Evolutionary conservation across 345 rosid genomes (phyloP).

Genomic region (Aquilaria malaccensis): DNA sequence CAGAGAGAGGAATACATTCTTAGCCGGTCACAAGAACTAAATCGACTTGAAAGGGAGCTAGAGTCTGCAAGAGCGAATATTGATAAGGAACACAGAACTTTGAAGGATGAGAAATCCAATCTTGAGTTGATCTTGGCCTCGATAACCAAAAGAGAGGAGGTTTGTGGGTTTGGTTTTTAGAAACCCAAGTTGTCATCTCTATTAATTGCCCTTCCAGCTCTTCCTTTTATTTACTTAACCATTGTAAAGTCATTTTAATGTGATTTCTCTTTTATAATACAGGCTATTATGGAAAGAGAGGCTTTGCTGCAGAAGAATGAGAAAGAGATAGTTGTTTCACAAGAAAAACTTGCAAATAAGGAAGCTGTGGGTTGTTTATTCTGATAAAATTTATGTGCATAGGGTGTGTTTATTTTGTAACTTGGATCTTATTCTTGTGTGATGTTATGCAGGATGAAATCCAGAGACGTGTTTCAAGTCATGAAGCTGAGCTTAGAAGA

Average conservation of each 20-base stretch:
- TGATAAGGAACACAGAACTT: conserved; percentile 47
- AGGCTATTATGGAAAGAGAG: conserved; percentile 60
- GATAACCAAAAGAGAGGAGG: conserved; percentile 71
- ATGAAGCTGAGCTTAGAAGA: conserved; percentile 47
- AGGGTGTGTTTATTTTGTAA: neutral
- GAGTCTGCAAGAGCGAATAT: conserved; percentile 43
- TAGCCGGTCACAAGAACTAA: conserved; percentile 59
- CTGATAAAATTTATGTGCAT: neutral
- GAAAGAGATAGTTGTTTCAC: conserved; percentile 63
- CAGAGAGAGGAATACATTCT: conserved; percentile 80
- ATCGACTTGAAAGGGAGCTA: conserved; percentile 45
- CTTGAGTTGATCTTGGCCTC: conserved; percentile 46
- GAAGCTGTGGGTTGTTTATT: conserved; percentile 60
- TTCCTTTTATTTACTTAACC: neutral
- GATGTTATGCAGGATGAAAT: conserved; percentile 47
- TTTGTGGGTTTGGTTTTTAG: conserved; percentile 17
- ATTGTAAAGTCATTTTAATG: conserved; percentile 7
- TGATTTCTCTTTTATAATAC: conserved; percentile 12
- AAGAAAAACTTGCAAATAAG: conserved; percentile 59
- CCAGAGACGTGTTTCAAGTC: conserved; percentile 54
- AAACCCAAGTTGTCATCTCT: neutral
- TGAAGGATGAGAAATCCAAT: conserved; percentile 48
- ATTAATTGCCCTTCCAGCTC: neutral
- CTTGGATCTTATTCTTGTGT: neutral
- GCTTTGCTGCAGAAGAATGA: conserved; percentile 55